phyloP scores from a whole-genome alignment of 2,329 filamentous ascomycete genomes.

The Claviceps capensis region DNA sequence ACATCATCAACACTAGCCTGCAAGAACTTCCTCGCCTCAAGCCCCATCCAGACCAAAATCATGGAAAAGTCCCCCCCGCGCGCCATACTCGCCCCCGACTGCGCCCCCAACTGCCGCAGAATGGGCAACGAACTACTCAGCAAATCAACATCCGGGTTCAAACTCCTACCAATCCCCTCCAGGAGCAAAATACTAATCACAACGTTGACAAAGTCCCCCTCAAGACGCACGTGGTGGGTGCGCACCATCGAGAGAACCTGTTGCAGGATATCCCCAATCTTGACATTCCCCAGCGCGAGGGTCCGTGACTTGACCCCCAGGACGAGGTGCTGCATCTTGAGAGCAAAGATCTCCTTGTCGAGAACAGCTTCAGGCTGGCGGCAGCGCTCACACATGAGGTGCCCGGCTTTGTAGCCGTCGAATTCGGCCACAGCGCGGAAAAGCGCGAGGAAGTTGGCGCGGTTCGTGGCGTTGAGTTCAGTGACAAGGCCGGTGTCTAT shows the following conservation, averaged over 20 bases:
- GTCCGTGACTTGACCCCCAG: constrained; percentile 81
- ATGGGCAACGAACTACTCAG: constrained; percentile 81
- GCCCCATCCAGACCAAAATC: constrained; percentile 79
- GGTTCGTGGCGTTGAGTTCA: constrained; percentile 75
- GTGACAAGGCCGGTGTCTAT: constrained; percentile 95
- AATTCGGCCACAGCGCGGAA: constrained; percentile 96
- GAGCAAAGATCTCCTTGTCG: constrained; percentile 77
- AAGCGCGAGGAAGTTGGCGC: constrained; percentile 82
- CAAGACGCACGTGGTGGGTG: constrained; percentile 79
- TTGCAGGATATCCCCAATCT: constrained; percentile 89
- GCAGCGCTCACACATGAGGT: constrained; percentile 92
- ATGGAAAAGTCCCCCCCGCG: constrained; percentile 68
- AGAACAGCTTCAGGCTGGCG: constrained; percentile 84
- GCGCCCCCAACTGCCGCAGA: constrained; percentile 69
- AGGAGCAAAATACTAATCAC: constrained; percentile 88
- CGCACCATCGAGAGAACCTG: constrained; percentile 87
- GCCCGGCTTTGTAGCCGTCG: constrained; percentile 86
- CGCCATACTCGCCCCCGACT: constrained; percentile 56
- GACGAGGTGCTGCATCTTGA: constrained; percentile 95
- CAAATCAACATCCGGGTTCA: constrained; percentile 80
- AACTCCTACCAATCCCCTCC: constrained; percentile 79
- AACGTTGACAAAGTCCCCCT: constrained; percentile 97
- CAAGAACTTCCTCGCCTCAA: constrained; percentile 79
- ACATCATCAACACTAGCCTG: constrained; percentile 84
- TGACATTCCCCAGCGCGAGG: constrained; percentile 83